These are phyloP conservation scores for Sugiyamaella neomexicana DNA, from an alignment of 1,139 yeast species.

Conservation along the genomic window DNA sequence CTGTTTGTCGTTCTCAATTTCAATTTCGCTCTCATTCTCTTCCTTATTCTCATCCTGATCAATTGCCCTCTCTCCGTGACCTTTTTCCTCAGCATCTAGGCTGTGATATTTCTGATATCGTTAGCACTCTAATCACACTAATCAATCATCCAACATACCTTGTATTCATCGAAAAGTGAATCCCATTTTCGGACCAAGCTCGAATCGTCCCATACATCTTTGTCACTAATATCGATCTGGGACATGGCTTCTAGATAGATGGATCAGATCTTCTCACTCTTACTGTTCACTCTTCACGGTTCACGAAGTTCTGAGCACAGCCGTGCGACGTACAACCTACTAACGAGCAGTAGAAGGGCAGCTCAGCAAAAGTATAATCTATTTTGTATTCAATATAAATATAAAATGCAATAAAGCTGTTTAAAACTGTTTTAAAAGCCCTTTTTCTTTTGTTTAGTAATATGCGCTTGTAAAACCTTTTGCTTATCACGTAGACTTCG, in stretches of 20 bases:
- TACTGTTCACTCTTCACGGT: slow-evolving; percentile 1
- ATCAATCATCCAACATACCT: slow-evolving; percentile 20
- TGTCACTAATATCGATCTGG: slow-evolving; percentile 22
- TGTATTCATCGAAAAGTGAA: slow-evolving; percentile 32
- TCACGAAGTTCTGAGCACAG: background rate
- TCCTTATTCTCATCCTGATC: slow-evolving; percentile 5
- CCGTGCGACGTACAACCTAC: slow-evolving; percentile 1
- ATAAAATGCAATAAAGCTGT: slow-evolving; percentile 10
- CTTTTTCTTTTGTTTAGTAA: slow-evolving; percentile 85
- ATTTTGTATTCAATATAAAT: background rate
- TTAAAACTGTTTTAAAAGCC: slow-evolving; percentile 43
- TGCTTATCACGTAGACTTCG: slow-evolving; percentile 89
- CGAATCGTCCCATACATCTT: slow-evolving; percentile 37
- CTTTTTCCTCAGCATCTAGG: slow-evolving; percentile 11
- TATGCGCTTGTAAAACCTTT: slow-evolving; percentile 79
- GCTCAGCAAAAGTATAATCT: too few relatives aligned
- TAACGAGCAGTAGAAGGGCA: background rate
- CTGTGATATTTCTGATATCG: slow-evolving; percentile 27
- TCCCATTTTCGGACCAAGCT: slow-evolving; percentile 32
- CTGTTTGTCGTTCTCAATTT: slow-evolving; percentile 4
- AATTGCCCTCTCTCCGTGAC: background rate
- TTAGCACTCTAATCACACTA: background rate
- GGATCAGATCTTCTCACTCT: too few relatives aligned
- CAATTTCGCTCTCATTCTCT: background rate
- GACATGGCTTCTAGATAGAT: background rate